phyloP scores from a whole-genome alignment of 1,284 basidiomycete genomes.

The Apiotrichum laibachii region DNA sequence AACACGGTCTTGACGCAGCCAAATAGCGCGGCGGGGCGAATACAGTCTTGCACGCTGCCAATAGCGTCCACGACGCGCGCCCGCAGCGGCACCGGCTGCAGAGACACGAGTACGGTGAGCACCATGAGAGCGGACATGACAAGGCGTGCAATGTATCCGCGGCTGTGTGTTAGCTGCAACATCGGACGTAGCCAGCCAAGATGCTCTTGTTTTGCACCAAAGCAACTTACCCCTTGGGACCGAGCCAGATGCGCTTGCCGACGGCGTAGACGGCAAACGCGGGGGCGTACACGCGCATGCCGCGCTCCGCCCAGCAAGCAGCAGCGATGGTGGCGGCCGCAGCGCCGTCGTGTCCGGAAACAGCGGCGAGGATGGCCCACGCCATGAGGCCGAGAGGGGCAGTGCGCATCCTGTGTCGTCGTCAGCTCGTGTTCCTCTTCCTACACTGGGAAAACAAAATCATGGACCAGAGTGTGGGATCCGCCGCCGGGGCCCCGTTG shows the following conservation, averaged over 20 bases:
- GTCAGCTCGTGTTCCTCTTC: no score
- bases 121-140: conserved; percentile 6
- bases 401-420: conserved; percentile 13
- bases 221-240: conserved; percentile 9
- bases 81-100: conserved; percentile 12
- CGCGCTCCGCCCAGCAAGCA: conserved; percentile 3
- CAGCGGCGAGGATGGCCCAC: conserved; percentile 18
- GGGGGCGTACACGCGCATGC: conserved; percentile 11
- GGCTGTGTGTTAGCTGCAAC: background rate
- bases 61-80: conserved; percentile 1
- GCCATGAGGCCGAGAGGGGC: conserved; percentile 15
- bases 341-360: conserved; percentile 12
- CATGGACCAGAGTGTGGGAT: no score
- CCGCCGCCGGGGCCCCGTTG: no score
- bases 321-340: conserved; percentile 13
- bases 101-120: conserved; percentile 2
- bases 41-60: background rate
- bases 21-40: background rate
- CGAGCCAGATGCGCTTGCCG: conserved; percentile 24
- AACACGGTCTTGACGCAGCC: background rate
- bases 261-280: conserved; percentile 18
- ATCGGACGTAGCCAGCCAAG: background rate
- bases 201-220: background rate
- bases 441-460: no score
- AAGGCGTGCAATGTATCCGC: conserved; percentile 14